Conservation (phyloP, 1,139 yeast species). For the Yamadazyma trypodendri region DNA sequence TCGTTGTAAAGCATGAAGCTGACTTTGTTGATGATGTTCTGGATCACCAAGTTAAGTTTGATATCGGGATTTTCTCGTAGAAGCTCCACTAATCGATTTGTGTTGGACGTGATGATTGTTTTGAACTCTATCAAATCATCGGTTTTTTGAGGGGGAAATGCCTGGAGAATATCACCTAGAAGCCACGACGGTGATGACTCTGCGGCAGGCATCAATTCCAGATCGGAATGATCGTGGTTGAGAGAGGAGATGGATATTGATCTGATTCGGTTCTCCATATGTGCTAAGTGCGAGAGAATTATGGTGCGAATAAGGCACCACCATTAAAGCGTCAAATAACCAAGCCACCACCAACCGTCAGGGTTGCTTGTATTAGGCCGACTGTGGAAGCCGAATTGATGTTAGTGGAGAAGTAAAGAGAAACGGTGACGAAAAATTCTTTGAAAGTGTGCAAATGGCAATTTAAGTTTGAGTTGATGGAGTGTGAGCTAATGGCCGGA, state of each 20-base stretch:
- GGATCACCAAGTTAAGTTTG: conserved; percentile 62
- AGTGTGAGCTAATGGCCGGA: too few species aligned
- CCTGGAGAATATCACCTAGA: conserved; percentile 15
- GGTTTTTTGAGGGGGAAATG: conserved; percentile 10
- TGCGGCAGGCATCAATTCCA: background rate
- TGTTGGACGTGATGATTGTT: conserved; percentile 47
- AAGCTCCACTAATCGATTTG: conserved; percentile 62
- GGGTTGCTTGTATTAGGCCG: too few species aligned
- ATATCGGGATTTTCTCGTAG: conserved; percentile 61
- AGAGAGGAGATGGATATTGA: conserved; percentile 16
- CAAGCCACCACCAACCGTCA: too few species aligned
- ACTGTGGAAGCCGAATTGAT: too few species aligned
- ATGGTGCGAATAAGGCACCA: too few species aligned
- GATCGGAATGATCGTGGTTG: conserved; percentile 8
- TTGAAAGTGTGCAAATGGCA: too few species aligned
- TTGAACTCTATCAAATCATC: conserved; percentile 5
- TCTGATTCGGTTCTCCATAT: conserved; percentile 15
- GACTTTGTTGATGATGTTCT: conserved; percentile 59
- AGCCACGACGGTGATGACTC: conserved; percentile 16
- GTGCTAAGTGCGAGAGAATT: too few species aligned
- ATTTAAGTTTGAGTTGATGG: too few species aligned
- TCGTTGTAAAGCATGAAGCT: conserved; percentile 59
- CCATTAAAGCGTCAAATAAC: too few species aligned
- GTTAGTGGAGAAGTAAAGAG: too few species aligned
- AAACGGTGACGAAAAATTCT: too few species aligned